Percentiles rank a stretch among this genome's conserved stretches.
Evolutionary conservation across 257 asterid genomes (phyloP).

Genomic region (Fraxinus pennsylvanica): DNA sequence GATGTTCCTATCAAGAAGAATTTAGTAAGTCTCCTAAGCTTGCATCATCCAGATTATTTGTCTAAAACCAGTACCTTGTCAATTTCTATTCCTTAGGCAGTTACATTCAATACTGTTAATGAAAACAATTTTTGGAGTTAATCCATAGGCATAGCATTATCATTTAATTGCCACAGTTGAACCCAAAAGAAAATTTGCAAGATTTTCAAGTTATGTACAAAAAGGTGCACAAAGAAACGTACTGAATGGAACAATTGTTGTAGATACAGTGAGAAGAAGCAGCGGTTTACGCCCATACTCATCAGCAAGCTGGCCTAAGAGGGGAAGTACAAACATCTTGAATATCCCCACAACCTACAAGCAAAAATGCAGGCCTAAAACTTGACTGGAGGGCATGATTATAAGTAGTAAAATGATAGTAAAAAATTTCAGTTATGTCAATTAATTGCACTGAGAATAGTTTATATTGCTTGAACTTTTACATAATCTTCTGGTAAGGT

Average conservation of each 20-base stretch:
- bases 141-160: not conserved
- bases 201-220: not conserved
- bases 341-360: constrained; percentile 79
- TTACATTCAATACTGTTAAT: not conserved
- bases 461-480: not conserved
- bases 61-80: not conserved
- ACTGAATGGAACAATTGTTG: constrained; percentile 82
- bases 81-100: not conserved
- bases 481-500: not conserved
- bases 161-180: not conserved
- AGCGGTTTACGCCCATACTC: constrained; percentile 90
- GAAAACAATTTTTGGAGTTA: not conserved
- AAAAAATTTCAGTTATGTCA: not conserved
- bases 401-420: not conserved
- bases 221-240: constrained; percentile 31
- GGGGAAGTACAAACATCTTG: constrained; percentile 86
- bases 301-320: constrained; percentile 89
- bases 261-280: constrained; percentile 76
- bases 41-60: not conserved
- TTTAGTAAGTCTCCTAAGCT: not conserved
- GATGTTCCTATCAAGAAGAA: not conserved
- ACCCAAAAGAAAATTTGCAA: not conserved
- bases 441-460: not conserved
- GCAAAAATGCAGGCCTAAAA: constrained; percentile 21
- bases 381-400: not conserved